Percentiles rank a stretch among this genome's conserved stretches.
phyloP scores from a whole-genome alignment of 2,329 filamentous ascomycete genomes.

The Madurella fahalii region DNA sequence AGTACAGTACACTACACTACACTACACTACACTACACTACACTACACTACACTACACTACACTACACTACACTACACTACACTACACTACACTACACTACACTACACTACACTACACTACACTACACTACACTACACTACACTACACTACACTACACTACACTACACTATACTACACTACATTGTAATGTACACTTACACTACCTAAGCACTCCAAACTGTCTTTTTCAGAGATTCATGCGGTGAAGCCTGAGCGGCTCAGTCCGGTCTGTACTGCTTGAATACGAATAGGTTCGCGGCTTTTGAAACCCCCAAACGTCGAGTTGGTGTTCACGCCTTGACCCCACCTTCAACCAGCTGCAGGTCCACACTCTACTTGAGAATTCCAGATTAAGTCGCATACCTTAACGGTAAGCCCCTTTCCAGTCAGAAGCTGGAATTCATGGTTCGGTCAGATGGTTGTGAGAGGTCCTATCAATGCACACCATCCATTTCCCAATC shows the following conservation, averaged over 20 bases:
- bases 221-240: conserved; percentile 8
- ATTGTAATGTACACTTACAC: no score
- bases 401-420: conserved; percentile 2
- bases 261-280: conserved; percentile 2
- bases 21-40: no score
- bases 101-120: no score
- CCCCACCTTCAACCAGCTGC: conserved; percentile 17
- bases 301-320: conserved; percentile 21
- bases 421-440: conserved; percentile 5
- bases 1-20: no score
- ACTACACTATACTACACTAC: no score
- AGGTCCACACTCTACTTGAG: conserved; percentile 18
- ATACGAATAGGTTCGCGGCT: conserved; percentile 1
- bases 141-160: no score
- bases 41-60: no score
- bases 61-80: no score
- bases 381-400: conserved; percentile 16
- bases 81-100: no score
- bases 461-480: conserved; percentile 18
- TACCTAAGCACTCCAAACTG: background rate
- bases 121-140: no score
- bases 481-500: conserved; percentile 19
- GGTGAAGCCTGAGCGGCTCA: conserved; percentile 15
- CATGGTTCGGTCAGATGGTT: conserved; percentile 7
- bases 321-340: background rate